Conservation (phyloP, 768 basidiomycete genomes). For the Suillus lakei region DNA sequence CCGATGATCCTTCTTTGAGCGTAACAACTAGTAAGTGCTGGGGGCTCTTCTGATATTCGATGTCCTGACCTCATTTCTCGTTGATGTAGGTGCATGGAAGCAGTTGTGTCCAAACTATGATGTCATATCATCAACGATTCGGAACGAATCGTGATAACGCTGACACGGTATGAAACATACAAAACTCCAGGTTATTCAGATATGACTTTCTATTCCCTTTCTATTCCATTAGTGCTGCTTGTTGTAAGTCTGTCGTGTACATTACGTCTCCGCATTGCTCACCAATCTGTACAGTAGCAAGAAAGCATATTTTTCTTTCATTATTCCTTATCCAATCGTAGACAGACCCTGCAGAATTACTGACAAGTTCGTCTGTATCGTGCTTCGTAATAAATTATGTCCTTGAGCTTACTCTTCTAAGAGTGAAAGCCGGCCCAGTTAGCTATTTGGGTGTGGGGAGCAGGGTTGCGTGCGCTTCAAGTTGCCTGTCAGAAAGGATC, state of each 20-base stretch:
- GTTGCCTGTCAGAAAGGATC: not conserved
- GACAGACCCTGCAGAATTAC: not conserved
- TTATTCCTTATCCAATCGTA: not conserved
- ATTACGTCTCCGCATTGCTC: not conserved
- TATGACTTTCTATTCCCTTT: not conserved
- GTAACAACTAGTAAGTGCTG: conserved; percentile 24
- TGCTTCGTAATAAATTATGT: not conserved
- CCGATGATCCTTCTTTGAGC: conserved; percentile 24
- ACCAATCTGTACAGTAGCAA: not conserved
- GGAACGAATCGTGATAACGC: not conserved
- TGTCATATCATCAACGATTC: not conserved
- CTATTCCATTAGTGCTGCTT: not conserved
- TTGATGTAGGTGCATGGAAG: not conserved
- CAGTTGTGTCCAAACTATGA: not conserved
- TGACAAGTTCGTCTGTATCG: not conserved
- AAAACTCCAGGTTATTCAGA: not conserved
- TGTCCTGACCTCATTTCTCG: not conserved
- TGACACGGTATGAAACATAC: not conserved
- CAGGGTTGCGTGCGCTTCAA: not conserved
- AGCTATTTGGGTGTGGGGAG: not conserved
- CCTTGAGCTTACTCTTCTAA: not conserved
- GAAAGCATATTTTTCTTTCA: not conserved
- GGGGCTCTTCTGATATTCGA: not conserved
- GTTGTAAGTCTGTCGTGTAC: not conserved
- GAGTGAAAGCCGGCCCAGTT: not conserved